Conservation (phyloP, 1,139 yeast species). For the Kazachstania sp. region DNA sequence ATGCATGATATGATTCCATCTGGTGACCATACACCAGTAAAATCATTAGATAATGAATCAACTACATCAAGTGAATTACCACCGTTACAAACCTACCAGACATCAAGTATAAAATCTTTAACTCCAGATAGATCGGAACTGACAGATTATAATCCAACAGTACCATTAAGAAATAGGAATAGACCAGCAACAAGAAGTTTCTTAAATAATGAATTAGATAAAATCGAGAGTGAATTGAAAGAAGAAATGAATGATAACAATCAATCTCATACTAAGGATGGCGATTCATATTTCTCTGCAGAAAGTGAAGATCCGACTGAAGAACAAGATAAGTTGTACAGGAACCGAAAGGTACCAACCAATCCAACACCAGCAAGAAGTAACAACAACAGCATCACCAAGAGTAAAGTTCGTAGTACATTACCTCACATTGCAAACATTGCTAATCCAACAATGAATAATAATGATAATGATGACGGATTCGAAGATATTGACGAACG, state of each 20-base stretch:
- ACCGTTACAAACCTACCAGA: neutral
- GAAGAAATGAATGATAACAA: constrained; percentile 1
- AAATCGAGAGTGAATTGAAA: neutral
- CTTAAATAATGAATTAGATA: constrained; percentile 16
- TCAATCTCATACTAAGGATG: neutral
- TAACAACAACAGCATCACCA: neutral
- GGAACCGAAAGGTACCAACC: constrained; percentile 15
- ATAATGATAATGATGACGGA: neutral
- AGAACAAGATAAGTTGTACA: constrained; percentile 9
- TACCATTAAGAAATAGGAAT: constrained; percentile 28
- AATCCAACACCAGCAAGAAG: neutral
- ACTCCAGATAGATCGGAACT: constrained; percentile 20
- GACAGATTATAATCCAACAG: constrained; percentile 22
- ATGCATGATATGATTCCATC: neutral
- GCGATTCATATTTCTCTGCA: constrained; percentile 1
- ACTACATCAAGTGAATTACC: constrained; percentile 6
- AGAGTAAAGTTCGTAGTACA: neutral
- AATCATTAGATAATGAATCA: neutral
- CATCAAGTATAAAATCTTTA: constrained; percentile 5
- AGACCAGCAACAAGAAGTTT: constrained; percentile 26
- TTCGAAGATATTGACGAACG: constrained; percentile 1
- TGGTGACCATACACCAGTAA: neutral
- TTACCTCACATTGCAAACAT: constrained; percentile 4
- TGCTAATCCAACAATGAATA: neutral
- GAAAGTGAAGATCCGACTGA: neutral